Percentiles rank a stretch among this genome's conserved stretches.
Conservation (phyloP, 805 yeast species). For the Candida fluviatilis region DNA sequence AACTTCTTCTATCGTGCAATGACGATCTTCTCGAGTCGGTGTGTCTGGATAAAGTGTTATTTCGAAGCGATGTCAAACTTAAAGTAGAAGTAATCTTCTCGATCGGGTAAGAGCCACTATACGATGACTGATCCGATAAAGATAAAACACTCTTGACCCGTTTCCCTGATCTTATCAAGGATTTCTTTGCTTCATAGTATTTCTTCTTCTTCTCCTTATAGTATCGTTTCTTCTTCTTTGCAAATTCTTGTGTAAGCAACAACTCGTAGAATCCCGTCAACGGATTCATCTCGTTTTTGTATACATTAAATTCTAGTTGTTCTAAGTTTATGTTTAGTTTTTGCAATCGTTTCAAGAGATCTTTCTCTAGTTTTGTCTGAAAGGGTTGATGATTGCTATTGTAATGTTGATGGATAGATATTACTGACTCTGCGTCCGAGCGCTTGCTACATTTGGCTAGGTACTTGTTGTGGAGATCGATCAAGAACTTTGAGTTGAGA, state of each 20-base stretch:
- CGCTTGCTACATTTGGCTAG: constrained; percentile 15
- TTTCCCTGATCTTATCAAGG: constrained; percentile 26
- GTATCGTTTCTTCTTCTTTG: constrained; percentile 28
- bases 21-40: constrained; percentile 5
- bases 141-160: constrained; percentile 35
- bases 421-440: constrained; percentile 31
- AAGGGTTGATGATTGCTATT: constrained; percentile 37
- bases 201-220: constrained; percentile 26
- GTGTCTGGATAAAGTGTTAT: constrained; percentile 1
- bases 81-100: constrained; percentile 35
- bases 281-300: constrained; percentile 60
- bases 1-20: constrained; percentile 3
- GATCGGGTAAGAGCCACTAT: constrained; percentile 26
- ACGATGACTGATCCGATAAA: constrained; percentile 23
- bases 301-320: constrained; percentile 53
- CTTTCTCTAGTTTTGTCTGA: constrained; percentile 58
- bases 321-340: constrained; percentile 63
- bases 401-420: constrained; percentile 38
- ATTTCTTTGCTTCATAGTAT: constrained; percentile 29
- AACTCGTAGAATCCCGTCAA: constrained; percentile 74
- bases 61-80: constrained; percentile 26
- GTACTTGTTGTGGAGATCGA: constrained; percentile 27
- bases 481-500: constrained; percentile 30
- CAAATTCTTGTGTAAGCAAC: constrained; percentile 49
- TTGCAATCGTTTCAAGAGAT: constrained; percentile 54